These are phyloP conservation scores for Ogataea henricii DNA, from an alignment of 805 yeast species.

Conservation along the genomic window DNA sequence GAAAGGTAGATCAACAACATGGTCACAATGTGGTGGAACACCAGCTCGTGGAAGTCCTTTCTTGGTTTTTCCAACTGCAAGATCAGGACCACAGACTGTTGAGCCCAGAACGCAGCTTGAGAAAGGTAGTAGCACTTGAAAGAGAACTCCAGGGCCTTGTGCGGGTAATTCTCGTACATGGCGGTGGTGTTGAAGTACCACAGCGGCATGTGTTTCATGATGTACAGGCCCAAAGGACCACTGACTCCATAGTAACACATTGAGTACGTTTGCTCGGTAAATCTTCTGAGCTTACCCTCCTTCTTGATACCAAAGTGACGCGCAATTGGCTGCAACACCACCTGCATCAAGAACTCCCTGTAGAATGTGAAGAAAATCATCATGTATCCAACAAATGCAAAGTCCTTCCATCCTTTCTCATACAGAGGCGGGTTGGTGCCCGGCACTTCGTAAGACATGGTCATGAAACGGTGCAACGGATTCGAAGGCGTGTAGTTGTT, in stretches of 20 bases:
- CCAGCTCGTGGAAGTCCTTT: slow-evolving; percentile 88
- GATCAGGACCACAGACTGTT: slow-evolving; percentile 81
- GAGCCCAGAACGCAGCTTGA: slow-evolving; percentile 98
- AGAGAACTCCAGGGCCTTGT: slow-evolving; percentile 63
- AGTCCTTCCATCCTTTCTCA: slow-evolving; percentile 86
- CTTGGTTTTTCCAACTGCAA: slow-evolving; percentile 93
- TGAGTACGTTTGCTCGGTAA: slow-evolving; percentile 91
- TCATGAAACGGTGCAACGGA: slow-evolving; percentile 61
- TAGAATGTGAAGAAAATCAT: slow-evolving; percentile 86
- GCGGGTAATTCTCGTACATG: slow-evolving; percentile 83
- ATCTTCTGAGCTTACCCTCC: slow-evolving; percentile 67
- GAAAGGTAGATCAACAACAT: slow-evolving; percentile 83
- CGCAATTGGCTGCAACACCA: slow-evolving; percentile 75
- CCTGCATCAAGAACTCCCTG: slow-evolving; percentile 90
- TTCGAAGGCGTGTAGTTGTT: slow-evolving; percentile 61
- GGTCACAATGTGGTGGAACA: slow-evolving; percentile 91
- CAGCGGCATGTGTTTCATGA: slow-evolving; percentile 79
- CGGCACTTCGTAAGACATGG: slow-evolving; percentile 63
- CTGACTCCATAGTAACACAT: slow-evolving; percentile 75
- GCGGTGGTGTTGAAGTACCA: slow-evolving; percentile 89
- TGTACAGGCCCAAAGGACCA: slow-evolving; percentile 86
- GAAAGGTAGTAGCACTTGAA: slow-evolving; percentile 83
- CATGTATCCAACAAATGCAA: slow-evolving; percentile 74
- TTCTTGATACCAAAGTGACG: slow-evolving; percentile 47
- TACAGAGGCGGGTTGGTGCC: slow-evolving; percentile 60